Evolutionary conservation across 2,329 filamentous ascomycete genomes (phyloP), one percentile per base, ranked within the genome.

Genomic region (Pyricularia grisea): DNA sequence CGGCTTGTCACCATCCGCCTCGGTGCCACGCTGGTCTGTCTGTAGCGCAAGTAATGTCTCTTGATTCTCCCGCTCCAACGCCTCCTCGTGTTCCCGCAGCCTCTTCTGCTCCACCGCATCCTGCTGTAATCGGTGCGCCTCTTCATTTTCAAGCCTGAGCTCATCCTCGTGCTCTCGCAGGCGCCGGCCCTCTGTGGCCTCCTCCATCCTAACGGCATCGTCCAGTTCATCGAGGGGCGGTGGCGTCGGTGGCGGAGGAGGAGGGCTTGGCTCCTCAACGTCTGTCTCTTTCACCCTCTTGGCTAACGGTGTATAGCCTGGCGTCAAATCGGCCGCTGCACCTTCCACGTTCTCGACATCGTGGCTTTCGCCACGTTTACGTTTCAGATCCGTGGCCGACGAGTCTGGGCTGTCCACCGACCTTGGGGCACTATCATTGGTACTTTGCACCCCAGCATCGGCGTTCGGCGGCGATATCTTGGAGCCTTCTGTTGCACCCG

Each of bases 351-450:
- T 73, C 1, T 73, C 77, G 0, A 73, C 73, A n/a, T 75, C 74
- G n/a, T 80, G 81, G 5, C 50, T 58, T 12, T 82, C 81, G 11
- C 82, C 81, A 66, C 89, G 84, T 77, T 92, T 93, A 11, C 90
- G 86, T 77, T 93, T 92, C 66, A 85, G 80, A 30, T 85, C 84
- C 30, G 81, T 77, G 68, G 42, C 17, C 20, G 83, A 84, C 58
- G 78, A 31, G 36, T 33, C 50, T 25, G 66, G 66, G 27, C 42
- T 67, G 17, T 60, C 42, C 60, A 66, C 28, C 36, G 70, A 10
- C 31, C 30, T 36, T 31, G 31, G 27, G 9, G n/a, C 64, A 42
- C 30, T 28, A 10, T 36, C 36, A 28, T 23, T 42, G 31, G 30
- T 55, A 55, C 31, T n/a, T 66, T 36, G 23, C n/a, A 25, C 11